These are phyloP conservation scores for Plantago coronopus DNA, from an alignment of 305 asterid genomes.

Conservation along the genomic window DNA sequence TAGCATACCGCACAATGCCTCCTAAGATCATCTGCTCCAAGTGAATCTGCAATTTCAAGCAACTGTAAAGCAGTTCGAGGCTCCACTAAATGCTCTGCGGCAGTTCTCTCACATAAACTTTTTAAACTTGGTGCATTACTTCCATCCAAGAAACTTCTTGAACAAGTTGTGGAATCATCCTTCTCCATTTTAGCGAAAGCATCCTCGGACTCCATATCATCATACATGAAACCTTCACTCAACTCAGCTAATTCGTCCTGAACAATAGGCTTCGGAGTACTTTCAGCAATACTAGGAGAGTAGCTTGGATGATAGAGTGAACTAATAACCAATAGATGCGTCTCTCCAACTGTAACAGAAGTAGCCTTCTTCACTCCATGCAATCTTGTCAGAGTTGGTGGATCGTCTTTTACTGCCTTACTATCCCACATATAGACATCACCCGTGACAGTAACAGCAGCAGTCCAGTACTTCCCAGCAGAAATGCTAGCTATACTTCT, in stretches of 20 bases:
- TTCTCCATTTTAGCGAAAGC: slow-evolving; percentile 29
- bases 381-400: slow-evolving; percentile 59
- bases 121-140: slow-evolving; percentile 65
- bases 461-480: slow-evolving; percentile 96
- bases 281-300: slow-evolving; percentile 29
- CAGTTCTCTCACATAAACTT: slow-evolving; percentile 76
- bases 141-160: slow-evolving; percentile 23
- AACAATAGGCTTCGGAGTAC: slow-evolving; percentile 32
- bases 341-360: slow-evolving; percentile 90
- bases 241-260: slow-evolving; percentile 52
- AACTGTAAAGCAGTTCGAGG: slow-evolving; percentile 79
- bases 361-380: slow-evolving; percentile 93
- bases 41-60: slow-evolving; percentile 85
- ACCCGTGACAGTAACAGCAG: slow-evolving; percentile 81
- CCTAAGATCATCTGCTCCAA: slow-evolving; percentile 78
- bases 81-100: slow-evolving; percentile 86
- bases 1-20: slow-evolving; percentile 66
- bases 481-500: slow-evolving; percentile 61
- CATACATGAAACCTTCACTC: slow-evolving; percentile 55
- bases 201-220: slow-evolving; percentile 57
- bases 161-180: slow-evolving; percentile 30
- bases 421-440: slow-evolving; percentile 92
- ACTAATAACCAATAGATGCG: slow-evolving; percentile 71
- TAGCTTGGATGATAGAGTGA: slow-evolving; percentile 86
- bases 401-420: slow-evolving; percentile 54